Evolutionary conservation across 2,329 filamentous ascomycete species (phyloP).

Genomic region (Xylariaceae sp.): DNA sequence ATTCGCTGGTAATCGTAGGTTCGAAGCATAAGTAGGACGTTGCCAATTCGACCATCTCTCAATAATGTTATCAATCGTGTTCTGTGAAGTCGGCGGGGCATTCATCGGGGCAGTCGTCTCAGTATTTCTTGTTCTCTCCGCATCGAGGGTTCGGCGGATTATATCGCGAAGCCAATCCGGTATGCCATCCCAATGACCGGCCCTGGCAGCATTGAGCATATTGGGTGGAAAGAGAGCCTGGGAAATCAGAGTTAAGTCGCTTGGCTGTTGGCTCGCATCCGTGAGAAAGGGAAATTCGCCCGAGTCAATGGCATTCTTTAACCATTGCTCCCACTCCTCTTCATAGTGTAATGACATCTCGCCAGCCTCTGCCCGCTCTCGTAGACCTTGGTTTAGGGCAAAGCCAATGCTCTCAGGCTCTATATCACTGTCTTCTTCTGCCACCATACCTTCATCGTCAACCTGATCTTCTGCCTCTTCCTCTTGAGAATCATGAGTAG

Average conservation of each 20-base stretch:
- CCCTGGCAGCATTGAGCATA: constrained; percentile 50
- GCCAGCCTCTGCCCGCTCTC: constrained; percentile 58
- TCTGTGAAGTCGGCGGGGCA: constrained; percentile 12
- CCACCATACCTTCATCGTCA: constrained; percentile 42
- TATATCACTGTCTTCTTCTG: constrained; percentile 50
- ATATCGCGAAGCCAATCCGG: constrained; percentile 51
- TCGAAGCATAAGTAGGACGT: constrained; percentile 23
- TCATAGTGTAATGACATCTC: constrained; percentile 55
- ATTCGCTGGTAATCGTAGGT: constrained; percentile 38
- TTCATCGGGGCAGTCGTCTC: constrained; percentile 13
- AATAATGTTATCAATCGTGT: constrained; percentile 14
- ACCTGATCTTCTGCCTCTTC: constrained; percentile 27
- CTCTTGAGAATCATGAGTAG: constrained; percentile 32
- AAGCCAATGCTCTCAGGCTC: constrained; percentile 55
- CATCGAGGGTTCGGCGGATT: constrained; percentile 43
- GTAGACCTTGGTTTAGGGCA: constrained; percentile 58
- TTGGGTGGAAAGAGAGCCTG: constrained; percentile 43
- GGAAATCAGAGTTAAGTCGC: constrained; percentile 32
- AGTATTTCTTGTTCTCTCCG: constrained; percentile 26
- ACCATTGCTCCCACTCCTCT: constrained; percentile 69
- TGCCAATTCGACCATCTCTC: constrained; percentile 19
- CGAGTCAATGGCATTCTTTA: constrained; percentile 63
- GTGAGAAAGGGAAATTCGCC: constrained; percentile 48
- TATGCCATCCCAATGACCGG: constrained; percentile 53
- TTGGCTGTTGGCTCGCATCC: constrained; percentile 36